Percentiles rank a stretch among this genome's conserved stretches.
Evolutionary conservation across 1,139 yeast genomes (phyloP).

Genomic region (Debaryomycetaceae sp.): DNA sequence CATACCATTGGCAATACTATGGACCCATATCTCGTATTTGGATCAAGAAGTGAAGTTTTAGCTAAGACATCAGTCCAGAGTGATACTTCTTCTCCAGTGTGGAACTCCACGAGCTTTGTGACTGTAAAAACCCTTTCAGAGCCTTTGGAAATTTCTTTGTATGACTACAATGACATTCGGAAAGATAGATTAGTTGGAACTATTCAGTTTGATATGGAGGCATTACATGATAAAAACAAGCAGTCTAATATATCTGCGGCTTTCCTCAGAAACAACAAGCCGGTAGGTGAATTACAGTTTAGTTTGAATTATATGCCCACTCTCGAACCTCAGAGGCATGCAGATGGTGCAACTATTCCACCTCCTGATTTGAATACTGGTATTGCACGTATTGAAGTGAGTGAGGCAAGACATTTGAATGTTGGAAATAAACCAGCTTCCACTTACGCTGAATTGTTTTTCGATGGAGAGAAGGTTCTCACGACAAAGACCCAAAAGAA

Average conservation of each 20-base stretch:
- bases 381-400: conserved; percentile 59
- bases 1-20: conserved; percentile 72
- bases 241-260: conserved; percentile 53
- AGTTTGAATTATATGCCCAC: conserved; percentile 79
- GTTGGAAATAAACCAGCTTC: conserved; percentile 47
- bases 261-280: conserved; percentile 74
- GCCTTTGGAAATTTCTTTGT: conserved; percentile 65
- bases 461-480: conserved; percentile 57
- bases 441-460: conserved; percentile 67
- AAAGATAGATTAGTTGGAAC: conserved; percentile 82
- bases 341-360: conserved; percentile 82
- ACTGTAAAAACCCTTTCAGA: conserved; percentile 76
- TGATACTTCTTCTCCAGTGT: conserved; percentile 68
- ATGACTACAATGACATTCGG: conserved; percentile 74
- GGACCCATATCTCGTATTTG: conserved; percentile 84
- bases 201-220: conserved; percentile 71
- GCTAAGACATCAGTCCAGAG: conserved; percentile 66
- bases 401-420: conserved; percentile 51
- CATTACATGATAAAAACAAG: conserved; percentile 53
- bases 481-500: conserved; percentile 60
- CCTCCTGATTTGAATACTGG: conserved; percentile 95
- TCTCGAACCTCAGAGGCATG: conserved; percentile 67
- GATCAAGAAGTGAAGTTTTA: conserved; percentile 53
- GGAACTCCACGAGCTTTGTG: conserved; percentile 77
- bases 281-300: conserved; percentile 69